phyloP scores from a whole-genome alignment of 2,329 filamentous ascomycete species.

The Curvularia spicifera region DNA sequence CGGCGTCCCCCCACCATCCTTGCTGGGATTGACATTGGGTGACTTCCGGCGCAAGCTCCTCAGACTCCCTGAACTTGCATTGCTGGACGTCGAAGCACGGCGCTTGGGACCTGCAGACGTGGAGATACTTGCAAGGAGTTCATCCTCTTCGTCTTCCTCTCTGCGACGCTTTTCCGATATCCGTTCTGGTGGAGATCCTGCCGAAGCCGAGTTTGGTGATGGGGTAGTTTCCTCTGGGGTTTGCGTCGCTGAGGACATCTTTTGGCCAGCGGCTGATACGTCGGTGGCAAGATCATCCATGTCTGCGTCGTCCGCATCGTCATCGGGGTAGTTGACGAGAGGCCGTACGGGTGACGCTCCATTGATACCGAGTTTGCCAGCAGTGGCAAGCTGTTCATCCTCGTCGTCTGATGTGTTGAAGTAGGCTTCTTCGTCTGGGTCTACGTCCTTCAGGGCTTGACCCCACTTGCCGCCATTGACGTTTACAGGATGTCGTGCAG shows the following conservation, averaged over 20 bases:
- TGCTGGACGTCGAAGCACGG: constrained; percentile 49
- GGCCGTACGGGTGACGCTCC: constrained; percentile 69
- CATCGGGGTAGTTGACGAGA: constrained; percentile 90
- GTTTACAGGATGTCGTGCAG: constrained; percentile 51
- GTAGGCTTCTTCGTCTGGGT: constrained; percentile 88
- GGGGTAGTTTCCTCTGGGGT: constrained; percentile 33
- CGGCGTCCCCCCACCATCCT: constrained; percentile 49
- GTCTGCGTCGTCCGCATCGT: constrained; percentile 69
- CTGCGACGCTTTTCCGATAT: constrained; percentile 87
- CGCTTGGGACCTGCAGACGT: constrained; percentile 53
- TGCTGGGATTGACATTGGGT: constrained; percentile 51
- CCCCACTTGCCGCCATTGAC: constrained; percentile 66
- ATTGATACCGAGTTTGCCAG: constrained; percentile 59
- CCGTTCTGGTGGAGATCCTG: constrained; percentile 66
- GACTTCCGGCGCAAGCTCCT: constrained; percentile 53
- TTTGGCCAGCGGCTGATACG: constrained; percentile 41
- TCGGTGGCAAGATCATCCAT: constrained; percentile 65
- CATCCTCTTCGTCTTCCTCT: constrained; percentile 93
- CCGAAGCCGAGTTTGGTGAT: constrained; percentile 31
- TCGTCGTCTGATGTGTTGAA: constrained; percentile 92
- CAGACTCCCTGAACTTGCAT: constrained; percentile 41
- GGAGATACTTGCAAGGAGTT: constrained; percentile 78
- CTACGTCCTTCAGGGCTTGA: constrained; percentile 79
- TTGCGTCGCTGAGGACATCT: constrained; percentile 33
- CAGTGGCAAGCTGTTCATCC: constrained; percentile 60